phyloP scores from a whole-genome alignment of 2,329 filamentous ascomycete genomes.

The Cercospora sp. region DNA sequence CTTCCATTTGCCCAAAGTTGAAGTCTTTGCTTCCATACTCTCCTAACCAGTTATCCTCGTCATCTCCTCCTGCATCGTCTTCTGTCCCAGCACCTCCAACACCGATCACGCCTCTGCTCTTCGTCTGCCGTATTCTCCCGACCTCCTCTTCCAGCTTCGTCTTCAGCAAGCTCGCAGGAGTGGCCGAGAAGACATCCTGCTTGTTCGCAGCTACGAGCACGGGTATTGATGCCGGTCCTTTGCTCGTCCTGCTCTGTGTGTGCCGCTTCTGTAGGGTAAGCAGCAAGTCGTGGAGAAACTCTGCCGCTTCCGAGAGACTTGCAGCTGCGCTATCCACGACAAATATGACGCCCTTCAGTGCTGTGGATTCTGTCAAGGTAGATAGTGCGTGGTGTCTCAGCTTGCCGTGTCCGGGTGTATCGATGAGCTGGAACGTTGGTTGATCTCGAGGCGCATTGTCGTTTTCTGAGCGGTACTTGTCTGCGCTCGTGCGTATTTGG shows the following conservation, averaged over 20 bases:
- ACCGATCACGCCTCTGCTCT: constrained; percentile 78
- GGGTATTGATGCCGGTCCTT: constrained; percentile 62
- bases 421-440: constrained; percentile 72
- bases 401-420: constrained; percentile 96
- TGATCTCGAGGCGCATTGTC: constrained; percentile 60
- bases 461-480: constrained; percentile 65
- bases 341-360: constrained; percentile 75
- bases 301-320: constrained; percentile 69
- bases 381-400: constrained; percentile 68
- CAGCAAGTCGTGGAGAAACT: constrained; percentile 88
- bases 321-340: constrained; percentile 70
- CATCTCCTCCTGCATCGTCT: constrained; percentile 61
- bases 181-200: constrained; percentile 88
- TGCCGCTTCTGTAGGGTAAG: constrained; percentile 75
- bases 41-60: constrained; percentile 76
- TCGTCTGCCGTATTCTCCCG: constrained; percentile 71
- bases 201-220: constrained; percentile 92
- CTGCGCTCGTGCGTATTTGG: constrained; percentile 54
- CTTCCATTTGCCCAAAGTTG: constrained; percentile 75
- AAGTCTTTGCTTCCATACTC: constrained; percentile 77
- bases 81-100: constrained; percentile 71
- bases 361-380: constrained; percentile 47
- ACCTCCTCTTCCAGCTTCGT: constrained; percentile 77
- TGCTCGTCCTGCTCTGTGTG: constrained; percentile 57
- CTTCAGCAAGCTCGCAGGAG: constrained; percentile 75